Base-by-base conservation (phyloP, 148 eudicot genomes). In the Euryodendron excelsum region DNA sequence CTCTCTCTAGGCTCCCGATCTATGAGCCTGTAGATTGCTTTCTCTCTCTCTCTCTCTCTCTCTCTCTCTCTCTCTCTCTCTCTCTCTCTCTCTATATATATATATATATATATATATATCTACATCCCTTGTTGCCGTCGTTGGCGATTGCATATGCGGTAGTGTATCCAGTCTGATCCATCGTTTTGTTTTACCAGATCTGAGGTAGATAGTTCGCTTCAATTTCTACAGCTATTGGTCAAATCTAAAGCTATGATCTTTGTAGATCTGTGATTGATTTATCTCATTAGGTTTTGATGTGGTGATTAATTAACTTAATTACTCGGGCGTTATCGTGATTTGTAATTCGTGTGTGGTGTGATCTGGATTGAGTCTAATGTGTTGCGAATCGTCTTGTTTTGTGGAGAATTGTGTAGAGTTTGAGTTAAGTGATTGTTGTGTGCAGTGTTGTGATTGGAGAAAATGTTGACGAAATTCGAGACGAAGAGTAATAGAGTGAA, bases 401-500 rank as follows among this genome's bases (percentile, higher is more conserved):
- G 53, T 27, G 72, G 31, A 61, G 65, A 68, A 37, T 80, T 65
- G 37, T 30, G 55, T 73, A 14, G 79, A 20, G 39, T 45, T 13
- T 62, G 18, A 14, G 3, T 14, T 61, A n/a, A 65, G 34, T 21
- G 36, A 56, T 23, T 70, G 41, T 80, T 78, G 33, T 58, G 65
- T 39, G 53, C 84, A 82, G 86, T 81, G 59, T 28, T 17, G n/a
- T 72, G 67, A 79, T 39, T 78, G 65, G 60, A 31, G 74, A 90
- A 66, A 55, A 94, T 94, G 98, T 78, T 94, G 89, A 94, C 97
- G 62, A 94, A 92, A 75, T 94, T 94, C 47, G 98, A 94, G 89
- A 91, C 94, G 21, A 94, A 94, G 92, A 92, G 98, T 83, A 92
- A 93, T 76, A 81, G 98, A 87, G 98, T 94, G 55, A 94, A 94